These are phyloP conservation scores for Macadamia integrifolia DNA, from an alignment of 164 flowering plant species.

Conservation along the genomic window DNA sequence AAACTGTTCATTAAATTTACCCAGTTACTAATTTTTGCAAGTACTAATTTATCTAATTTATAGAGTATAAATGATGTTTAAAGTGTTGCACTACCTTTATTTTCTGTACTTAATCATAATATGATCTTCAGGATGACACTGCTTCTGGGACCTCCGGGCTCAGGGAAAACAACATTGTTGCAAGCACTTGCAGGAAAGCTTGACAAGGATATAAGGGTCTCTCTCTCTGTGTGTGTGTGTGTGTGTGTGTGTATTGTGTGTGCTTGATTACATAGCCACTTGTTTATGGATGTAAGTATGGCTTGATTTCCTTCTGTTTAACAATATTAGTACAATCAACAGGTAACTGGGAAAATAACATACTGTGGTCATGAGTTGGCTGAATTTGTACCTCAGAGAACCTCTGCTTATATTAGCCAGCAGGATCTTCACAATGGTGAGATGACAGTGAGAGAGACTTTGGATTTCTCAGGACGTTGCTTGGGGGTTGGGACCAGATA, in stretches of 20 bases:
- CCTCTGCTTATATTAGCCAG: slow-evolving; percentile 53
- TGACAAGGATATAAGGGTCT: slow-evolving; percentile 16
- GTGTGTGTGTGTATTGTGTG: too few relatives aligned
- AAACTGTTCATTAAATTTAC: too few relatives aligned
- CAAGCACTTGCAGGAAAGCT: slow-evolving; percentile 19
- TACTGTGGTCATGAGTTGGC: slow-evolving; percentile 49
- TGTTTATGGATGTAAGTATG: background rate
- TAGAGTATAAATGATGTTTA: background rate
- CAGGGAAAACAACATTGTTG: slow-evolving; percentile 22
- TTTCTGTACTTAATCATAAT: slow-evolving; percentile 1
- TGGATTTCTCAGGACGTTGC: slow-evolving; percentile 60
- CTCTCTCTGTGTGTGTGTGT: background rate
- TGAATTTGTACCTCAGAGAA: slow-evolving; percentile 49
- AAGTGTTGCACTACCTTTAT: background rate
- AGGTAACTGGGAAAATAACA: slow-evolving; percentile 45
- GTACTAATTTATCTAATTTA: too few relatives aligned
- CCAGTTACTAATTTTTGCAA: too few relatives aligned
- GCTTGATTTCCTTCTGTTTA: background rate
- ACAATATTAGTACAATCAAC: slow-evolving; percentile 5
- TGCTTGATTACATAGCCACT: too few relatives aligned
- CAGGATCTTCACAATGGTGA: slow-evolving; percentile 55
- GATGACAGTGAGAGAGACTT: slow-evolving; percentile 59
- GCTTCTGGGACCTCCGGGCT: slow-evolving; percentile 20
- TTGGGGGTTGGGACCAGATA: slow-evolving; percentile 61
- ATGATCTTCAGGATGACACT: slow-evolving; percentile 18